phyloP scores from a whole-genome alignment of 2,329 filamentous ascomycete species.

The Sporothrix euskadiensis region DNA sequence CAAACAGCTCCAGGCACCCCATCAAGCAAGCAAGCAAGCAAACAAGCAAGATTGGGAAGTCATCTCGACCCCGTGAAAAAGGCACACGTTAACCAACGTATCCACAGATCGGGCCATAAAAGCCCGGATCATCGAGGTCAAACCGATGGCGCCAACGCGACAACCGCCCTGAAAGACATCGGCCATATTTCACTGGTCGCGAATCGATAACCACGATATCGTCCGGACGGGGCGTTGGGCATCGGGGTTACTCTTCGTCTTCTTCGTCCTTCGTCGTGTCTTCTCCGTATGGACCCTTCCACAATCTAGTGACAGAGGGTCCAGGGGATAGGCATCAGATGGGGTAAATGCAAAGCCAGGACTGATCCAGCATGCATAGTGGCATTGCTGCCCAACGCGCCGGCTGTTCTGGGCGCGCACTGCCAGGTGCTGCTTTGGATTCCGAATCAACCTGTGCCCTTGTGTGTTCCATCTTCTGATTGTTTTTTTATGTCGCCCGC shows the following conservation, averaged over 20 bases:
- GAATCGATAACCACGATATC: neutral
- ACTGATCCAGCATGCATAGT: neutral
- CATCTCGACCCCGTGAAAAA: neutral
- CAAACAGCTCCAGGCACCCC: neutral
- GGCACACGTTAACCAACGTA: neutral
- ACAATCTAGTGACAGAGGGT: neutral
- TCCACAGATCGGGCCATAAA: neutral
- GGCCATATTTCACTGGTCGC: slow-evolving; percentile 1
- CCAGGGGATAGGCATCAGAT: slow-evolving; percentile 2
- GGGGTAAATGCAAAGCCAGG: slow-evolving; percentile 4
- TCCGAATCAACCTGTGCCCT: neutral
- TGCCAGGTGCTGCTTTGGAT: neutral
- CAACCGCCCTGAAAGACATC: neutral
- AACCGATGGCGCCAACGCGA: neutral
- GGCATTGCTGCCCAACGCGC: slow-evolving; percentile 16
- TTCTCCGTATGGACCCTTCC: neutral
- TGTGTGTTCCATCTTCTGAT: neutral
- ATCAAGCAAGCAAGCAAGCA: neutral
- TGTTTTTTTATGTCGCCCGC: neutral
- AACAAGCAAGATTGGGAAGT: neutral
- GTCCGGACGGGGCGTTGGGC: slow-evolving; percentile 4
- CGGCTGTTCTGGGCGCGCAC: neutral
- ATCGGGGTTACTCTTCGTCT: neutral
- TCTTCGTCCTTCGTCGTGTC: neutral
- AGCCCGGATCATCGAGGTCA: neutral